Base-by-base conservation (phyloP, 495 filamentous ascomycete species). In the Aspergillus hancockii region DNA sequence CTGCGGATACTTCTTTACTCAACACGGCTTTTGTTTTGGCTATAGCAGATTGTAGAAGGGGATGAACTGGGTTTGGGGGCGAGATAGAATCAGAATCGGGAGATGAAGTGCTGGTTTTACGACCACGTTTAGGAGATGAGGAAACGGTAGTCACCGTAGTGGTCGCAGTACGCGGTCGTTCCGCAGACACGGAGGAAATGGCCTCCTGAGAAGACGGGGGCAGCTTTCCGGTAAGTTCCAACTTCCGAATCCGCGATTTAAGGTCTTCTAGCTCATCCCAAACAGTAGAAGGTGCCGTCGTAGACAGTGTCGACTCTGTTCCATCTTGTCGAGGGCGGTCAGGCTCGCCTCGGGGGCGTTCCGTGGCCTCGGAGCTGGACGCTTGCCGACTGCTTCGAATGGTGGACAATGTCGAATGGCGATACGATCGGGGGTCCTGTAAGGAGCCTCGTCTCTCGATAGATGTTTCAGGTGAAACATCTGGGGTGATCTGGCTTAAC, bases 211-310 rank as follows among this genome's bases (percentile, higher is more conserved):
- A 92, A 12, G 86, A 91, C 0, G 90, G 76, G 1, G 93, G 92
- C 13, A 92, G 75, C 68, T 91, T 96, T 28, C 93, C 92, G 4
- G 91, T 95, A 54, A 93, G 70, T 69, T 98, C 94, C n/a, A 98
- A 81, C 49, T 90, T 90, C 59, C 89, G 86, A 61, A 98, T 96
- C 21, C 95, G 85, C 10, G 91, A 93, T 69, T 98, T 98, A 13
- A 98, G 76, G 54, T 98, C 95, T 63, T 98, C 94, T 19, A 98
- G 75, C 72, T 98, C 94, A 70, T 98, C 94, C 95, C 95, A 98
- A 10, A 98, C 90, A 0, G 91, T 95, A 2, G 94, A 96, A 21
- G 92, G 89, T 9, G 92, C 91, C 2, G 86, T 92, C 0, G 90
- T 91, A 0, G 94, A 98, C 22, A 87, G 78, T 0, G 90, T 92